A percentile compares a stretch with the other conserved stretches of the same genome.
phyloP scores from a whole-genome alignment of 2,329 filamentous ascomycete species.

The Paraphaeosphaeria minitans region DNA sequence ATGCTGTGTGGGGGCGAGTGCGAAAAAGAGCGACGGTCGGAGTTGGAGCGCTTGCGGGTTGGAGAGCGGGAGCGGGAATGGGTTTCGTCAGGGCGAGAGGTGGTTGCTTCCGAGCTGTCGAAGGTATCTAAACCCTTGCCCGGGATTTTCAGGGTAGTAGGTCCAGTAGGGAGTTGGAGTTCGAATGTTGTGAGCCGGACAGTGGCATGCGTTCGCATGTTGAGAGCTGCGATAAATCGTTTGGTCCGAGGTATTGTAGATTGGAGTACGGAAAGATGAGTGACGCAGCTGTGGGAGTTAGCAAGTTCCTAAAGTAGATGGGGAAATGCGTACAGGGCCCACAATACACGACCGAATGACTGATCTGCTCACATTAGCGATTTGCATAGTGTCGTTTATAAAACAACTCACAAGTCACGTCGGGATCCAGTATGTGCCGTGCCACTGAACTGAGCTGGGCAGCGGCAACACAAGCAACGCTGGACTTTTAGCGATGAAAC shows the following conservation, averaged over 20 bases:
- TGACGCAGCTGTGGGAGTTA: constrained; percentile 10
- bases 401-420: constrained; percentile 13
- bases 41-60: not conserved
- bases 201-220: constrained; percentile 14
- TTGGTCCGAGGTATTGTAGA: constrained; percentile 18
- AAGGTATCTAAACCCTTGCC: constrained; percentile 1
- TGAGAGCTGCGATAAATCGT: constrained; percentile 17
- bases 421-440: constrained; percentile 9
- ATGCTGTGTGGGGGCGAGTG: constrained; percentile 12
- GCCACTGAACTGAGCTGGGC: constrained; percentile 12
- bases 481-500: not conserved
- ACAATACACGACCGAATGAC: constrained; percentile 14
- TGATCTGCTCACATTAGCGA: constrained; percentile 10
- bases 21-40: constrained; percentile 8
- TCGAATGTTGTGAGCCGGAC: constrained; percentile 16
- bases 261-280: constrained; percentile 17
- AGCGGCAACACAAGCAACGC: constrained; percentile 12
- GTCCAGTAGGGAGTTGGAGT: constrained; percentile 11
- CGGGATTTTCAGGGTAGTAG: not conserved
- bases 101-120: constrained; percentile 8
- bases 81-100: not conserved
- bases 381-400: not conserved
- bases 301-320: not conserved
- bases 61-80: constrained; percentile 1
- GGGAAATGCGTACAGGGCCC: constrained; percentile 8